Evolutionary conservation across 2,329 filamentous ascomycete species (phyloP).

Genomic region (Cercospora nicotianae): DNA sequence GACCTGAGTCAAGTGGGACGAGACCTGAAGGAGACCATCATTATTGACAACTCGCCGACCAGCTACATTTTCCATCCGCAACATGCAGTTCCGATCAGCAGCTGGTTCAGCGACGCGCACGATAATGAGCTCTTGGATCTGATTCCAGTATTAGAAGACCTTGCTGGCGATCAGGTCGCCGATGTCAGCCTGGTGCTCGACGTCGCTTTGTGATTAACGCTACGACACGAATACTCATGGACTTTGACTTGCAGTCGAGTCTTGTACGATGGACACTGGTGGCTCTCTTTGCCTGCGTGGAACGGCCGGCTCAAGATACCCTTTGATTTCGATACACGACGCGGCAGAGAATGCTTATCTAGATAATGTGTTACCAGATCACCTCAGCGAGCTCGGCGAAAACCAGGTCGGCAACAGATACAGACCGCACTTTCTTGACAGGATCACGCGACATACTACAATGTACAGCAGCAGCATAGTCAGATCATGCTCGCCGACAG

Average conservation of each 20-base stretch:
- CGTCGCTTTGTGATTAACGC: constrained; percentile 61
- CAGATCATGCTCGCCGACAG: constrained; percentile 9
- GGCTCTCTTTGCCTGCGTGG: constrained; percentile 14
- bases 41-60: constrained; percentile 98
- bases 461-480: constrained; percentile 23
- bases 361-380: constrained; percentile 21
- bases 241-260: constrained; percentile 6
- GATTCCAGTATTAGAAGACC: constrained; percentile 96
- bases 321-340: constrained; percentile 25
- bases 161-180: constrained; percentile 82
- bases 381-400: constrained; percentile 12
- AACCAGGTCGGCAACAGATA: constrained; percentile 17
- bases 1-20: constrained; percentile 95
- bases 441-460: constrained; percentile 16
- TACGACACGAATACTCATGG: constrained; percentile 8
- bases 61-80: constrained; percentile 99
- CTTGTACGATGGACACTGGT: constrained; percentile 13
- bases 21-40: constrained; percentile 95
- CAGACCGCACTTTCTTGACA: constrained; percentile 16
- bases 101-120: constrained; percentile 99
- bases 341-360: constrained; percentile 17
- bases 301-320: constrained; percentile 27
- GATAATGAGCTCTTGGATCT: constrained; percentile 97
- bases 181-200: constrained; percentile 98
- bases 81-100: constrained; percentile 97